Percentiles rank a stretch among this genome's conserved stretches.
Conservation (phyloP, 2,329 filamentous ascomycete genomes). For the Microsporum ferrugineum region DNA sequence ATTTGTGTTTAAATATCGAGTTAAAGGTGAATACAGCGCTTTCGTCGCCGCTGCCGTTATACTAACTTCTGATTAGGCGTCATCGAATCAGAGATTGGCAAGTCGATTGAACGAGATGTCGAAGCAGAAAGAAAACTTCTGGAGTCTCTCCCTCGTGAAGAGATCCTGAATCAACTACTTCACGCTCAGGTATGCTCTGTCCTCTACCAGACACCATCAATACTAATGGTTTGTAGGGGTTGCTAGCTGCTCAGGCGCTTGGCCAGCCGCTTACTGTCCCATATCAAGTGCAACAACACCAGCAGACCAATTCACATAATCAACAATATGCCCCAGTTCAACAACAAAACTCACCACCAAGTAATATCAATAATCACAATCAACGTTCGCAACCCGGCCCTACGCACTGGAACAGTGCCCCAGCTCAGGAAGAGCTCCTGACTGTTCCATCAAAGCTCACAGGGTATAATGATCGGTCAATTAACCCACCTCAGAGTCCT, state of each 20-base stretch:
- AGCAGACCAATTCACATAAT: not conserved
- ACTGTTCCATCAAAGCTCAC: not conserved
- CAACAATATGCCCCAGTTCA: not conserved
- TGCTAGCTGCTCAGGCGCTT: not conserved
- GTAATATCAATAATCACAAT: not conserved
- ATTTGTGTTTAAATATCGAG: constrained; percentile 26
- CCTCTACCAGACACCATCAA: not conserved
- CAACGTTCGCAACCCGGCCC: not conserved
- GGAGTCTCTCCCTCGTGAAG: constrained; percentile 13
- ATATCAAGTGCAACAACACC: not conserved
- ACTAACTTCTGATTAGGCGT: constrained; percentile 9
- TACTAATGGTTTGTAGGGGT: not conserved
- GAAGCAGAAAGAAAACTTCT: constrained; percentile 16
- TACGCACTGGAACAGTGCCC: not conserved
- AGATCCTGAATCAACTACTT: constrained; percentile 17
- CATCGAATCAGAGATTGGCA: constrained; percentile 13
- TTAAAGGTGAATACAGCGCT: constrained; percentile 7
- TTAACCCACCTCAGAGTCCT: not conserved
- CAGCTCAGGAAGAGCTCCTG: not conserved
- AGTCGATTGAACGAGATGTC: constrained; percentile 12
- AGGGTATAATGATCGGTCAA: not conserved
- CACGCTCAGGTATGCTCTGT: constrained; percentile 11
- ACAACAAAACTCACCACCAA: not conserved
- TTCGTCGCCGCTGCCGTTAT: not conserved
- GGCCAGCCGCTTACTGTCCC: not conserved